These are phyloP conservation scores for Fonsecaea pedrosoi DNA, from an alignment of 2,329 filamentous ascomycete species.

Conservation along the genomic window DNA sequence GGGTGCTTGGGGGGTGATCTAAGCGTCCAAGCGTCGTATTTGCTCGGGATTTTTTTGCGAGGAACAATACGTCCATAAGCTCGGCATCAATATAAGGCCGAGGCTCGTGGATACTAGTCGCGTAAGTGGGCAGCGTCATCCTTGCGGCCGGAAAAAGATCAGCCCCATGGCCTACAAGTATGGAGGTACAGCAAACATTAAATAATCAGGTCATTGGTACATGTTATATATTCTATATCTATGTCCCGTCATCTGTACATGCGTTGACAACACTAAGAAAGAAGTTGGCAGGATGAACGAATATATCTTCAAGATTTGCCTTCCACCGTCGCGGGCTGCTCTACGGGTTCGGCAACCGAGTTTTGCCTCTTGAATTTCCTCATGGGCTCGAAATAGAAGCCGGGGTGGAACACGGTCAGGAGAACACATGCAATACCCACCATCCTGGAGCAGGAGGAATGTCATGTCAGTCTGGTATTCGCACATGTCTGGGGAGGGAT, in stretches of 20 bases:
- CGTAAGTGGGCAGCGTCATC: not conserved
- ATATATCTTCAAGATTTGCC: not conserved
- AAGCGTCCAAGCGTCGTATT: too few species aligned
- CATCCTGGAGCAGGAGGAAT: conserved; percentile 49
- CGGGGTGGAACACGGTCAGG: conserved; percentile 54
- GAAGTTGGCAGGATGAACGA: not conserved
- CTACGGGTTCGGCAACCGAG: not conserved
- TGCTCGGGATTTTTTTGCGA: not conserved
- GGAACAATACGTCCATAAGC: not conserved
- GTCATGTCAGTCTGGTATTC: conserved; percentile 20
- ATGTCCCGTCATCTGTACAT: not conserved
- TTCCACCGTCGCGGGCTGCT: conserved; percentile 10
- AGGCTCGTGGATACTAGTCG: not conserved
- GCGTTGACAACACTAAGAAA: not conserved
- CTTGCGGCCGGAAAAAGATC: not conserved
- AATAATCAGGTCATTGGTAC: conserved; percentile 3
- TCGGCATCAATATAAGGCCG: conserved; percentile 4
- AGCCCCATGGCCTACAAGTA: too few species aligned
- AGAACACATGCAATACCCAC: conserved; percentile 51
- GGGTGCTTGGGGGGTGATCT: too few species aligned
- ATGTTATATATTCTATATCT: conserved; percentile 8
- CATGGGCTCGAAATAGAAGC: conserved; percentile 51
- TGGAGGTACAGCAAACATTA: too few species aligned
- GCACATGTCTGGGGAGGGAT: not conserved
- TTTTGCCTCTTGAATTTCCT: conserved; percentile 34